Conservation (phyloP, 345 rosid genomes). For the Eucalyptus marginata region DNA sequence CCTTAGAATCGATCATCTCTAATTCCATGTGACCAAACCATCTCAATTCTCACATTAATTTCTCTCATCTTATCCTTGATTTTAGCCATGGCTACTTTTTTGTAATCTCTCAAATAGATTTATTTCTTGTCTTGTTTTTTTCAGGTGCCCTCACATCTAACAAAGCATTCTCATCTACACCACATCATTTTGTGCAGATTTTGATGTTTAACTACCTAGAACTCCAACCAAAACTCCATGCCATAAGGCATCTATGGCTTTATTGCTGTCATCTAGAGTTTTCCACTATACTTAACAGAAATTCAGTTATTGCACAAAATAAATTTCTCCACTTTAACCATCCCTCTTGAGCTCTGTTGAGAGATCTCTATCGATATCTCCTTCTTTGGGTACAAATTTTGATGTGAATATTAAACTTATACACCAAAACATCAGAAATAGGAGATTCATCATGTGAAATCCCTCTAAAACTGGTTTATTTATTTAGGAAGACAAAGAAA, state of each 20-base stretch:
- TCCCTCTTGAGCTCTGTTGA: neutral
- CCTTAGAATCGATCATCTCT: neutral
- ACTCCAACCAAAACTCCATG: neutral
- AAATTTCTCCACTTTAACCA: neutral
- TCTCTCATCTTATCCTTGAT: neutral
- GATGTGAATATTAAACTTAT: neutral
- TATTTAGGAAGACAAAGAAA: neutral
- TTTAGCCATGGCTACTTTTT: neutral
- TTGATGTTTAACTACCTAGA: neutral
- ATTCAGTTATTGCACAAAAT: neutral
- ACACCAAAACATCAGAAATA: neutral
- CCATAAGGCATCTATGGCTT: neutral
- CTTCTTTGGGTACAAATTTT: neutral
- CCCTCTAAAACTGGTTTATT: neutral
- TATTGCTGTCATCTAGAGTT: neutral
- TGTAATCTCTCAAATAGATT: neutral
- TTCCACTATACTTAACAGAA: neutral
- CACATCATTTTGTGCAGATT: neutral
- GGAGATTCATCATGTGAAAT: neutral
- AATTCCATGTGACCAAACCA: neutral
- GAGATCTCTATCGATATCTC: neutral
- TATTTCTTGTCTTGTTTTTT: neutral
- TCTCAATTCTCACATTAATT: neutral
- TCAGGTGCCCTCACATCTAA: neutral
- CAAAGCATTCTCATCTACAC: neutral